Conservation (phyloP, 164 flowering plant species). For the Piper betle region DNA sequence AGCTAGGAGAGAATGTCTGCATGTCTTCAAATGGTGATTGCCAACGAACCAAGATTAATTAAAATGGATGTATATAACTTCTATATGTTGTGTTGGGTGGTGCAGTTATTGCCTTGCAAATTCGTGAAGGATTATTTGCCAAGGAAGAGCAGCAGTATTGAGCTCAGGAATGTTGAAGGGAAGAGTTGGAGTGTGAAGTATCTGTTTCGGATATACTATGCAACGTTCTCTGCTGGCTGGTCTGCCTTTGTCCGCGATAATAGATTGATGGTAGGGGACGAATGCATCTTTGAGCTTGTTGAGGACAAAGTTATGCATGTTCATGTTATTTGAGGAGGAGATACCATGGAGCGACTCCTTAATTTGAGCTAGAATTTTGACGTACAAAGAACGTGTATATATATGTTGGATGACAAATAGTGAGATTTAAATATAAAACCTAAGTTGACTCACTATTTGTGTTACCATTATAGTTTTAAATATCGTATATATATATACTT, state of each 20-base stretch:
- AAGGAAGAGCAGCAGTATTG: background rate
- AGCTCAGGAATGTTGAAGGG: background rate
- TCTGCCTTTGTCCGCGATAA: background rate
- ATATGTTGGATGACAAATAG: too few relatives aligned
- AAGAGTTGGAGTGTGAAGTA: background rate
- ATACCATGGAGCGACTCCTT: too few relatives aligned
- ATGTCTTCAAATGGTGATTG: too few relatives aligned
- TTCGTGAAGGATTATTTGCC: background rate
- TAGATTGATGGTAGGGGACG: background rate
- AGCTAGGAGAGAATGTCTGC: background rate
- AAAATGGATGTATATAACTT: too few relatives aligned
- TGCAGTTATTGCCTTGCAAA: background rate
- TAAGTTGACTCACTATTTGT: too few relatives aligned
- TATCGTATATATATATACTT: too few relatives aligned
- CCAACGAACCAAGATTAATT: too few relatives aligned
- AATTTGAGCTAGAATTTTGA: too few relatives aligned
- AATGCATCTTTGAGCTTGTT: constrained; percentile 3
- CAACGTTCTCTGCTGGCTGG: background rate
- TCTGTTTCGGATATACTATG: background rate
- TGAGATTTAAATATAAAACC: too few relatives aligned
- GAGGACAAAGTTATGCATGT: background rate
- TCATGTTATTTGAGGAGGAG: background rate
- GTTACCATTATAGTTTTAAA: too few relatives aligned
- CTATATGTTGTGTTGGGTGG: too few relatives aligned
- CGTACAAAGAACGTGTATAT: too few relatives aligned